phyloP scores from a whole-genome alignment of 73 alveolate species.

The Blepharisma japonicum region DNA sequence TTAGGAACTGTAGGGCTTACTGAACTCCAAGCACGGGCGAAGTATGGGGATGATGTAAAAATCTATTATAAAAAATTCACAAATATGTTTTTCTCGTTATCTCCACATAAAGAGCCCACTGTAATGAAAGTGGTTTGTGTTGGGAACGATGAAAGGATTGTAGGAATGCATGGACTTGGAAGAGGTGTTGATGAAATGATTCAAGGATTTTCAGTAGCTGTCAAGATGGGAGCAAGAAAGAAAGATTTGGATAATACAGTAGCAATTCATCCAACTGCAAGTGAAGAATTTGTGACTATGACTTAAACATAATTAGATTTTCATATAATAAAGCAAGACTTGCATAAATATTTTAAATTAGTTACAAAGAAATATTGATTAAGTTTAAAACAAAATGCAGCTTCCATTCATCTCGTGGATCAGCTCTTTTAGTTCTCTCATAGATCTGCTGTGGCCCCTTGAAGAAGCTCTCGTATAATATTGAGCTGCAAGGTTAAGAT shows the following conservation, averaged over 20 bases:
- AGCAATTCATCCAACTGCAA: slow-evolving; percentile 96
- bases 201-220: slow-evolving; percentile 93
- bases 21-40: slow-evolving; percentile 67
- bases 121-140: slow-evolving; percentile 67
- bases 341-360: too few relatives aligned
- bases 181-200: slow-evolving; percentile 93
- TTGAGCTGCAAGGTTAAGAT: too few relatives aligned
- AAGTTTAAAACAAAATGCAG: too few relatives aligned
- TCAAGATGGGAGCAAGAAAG: slow-evolving; percentile 91
- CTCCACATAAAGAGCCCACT: slow-evolving; percentile 52
- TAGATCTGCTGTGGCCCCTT: too few relatives aligned
- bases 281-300: slow-evolving; percentile 84
- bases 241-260: slow-evolving; percentile 79
- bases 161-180: slow-evolving; percentile 89
- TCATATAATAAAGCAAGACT: too few relatives aligned
- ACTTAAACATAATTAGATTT: not conserved
- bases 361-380: too few relatives aligned
- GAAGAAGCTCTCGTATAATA: too few relatives aligned
- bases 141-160: slow-evolving; percentile 73
- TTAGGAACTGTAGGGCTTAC: slow-evolving; percentile 76
- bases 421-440: too few relatives aligned
- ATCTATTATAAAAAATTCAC: slow-evolving; percentile 67
- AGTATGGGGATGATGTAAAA: slow-evolving; percentile 61
- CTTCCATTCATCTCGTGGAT: too few relatives aligned
- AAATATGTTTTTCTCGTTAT: slow-evolving; percentile 71